Evolutionary conservation across 306 rosid species (phyloP).

Genomic region (Inga leiocalycina): DNA sequence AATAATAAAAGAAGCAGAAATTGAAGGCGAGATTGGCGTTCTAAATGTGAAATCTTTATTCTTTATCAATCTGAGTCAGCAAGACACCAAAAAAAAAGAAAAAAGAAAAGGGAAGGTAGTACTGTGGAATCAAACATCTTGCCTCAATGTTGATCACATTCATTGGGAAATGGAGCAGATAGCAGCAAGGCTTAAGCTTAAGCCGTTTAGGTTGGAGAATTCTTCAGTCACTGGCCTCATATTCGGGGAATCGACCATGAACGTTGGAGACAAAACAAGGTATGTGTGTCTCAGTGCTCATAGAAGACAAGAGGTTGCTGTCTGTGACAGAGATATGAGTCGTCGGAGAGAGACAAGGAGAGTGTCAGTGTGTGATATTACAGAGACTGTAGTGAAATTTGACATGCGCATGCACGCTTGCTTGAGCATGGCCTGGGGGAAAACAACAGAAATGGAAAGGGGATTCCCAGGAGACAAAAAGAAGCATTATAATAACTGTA

Average conservation of each 20-base stretch:
- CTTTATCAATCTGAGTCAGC: constrained; percentile 28
- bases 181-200: constrained; percentile 13
- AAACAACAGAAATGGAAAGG: not conserved
- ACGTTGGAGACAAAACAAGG: not conserved
- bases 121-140: constrained; percentile 39
- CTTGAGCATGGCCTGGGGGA: not conserved
- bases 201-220: constrained; percentile 16
- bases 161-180: constrained; percentile 39
- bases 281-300: not conserved
- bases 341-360: constrained; percentile 1
- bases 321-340: constrained; percentile 21
- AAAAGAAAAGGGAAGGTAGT: constrained; percentile 17
- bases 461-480: not conserved
- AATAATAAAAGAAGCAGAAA: constrained; percentile 34
- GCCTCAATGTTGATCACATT: constrained; percentile 10
- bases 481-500: not conserved
- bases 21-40: constrained; percentile 75
- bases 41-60: constrained; percentile 25
- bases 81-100: constrained; percentile 20
- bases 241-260: not conserved
- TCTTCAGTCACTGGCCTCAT: constrained; percentile 25
- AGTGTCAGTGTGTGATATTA: constrained; percentile 26
- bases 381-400: constrained; percentile 17
- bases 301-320: constrained; percentile 1
- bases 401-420: not conserved